A percentile compares a stretch with the other conserved stretches of the same genome.
phyloP scores from a whole-genome alignment of 805 yeast genomes.

The Candida wancherniae region DNA sequence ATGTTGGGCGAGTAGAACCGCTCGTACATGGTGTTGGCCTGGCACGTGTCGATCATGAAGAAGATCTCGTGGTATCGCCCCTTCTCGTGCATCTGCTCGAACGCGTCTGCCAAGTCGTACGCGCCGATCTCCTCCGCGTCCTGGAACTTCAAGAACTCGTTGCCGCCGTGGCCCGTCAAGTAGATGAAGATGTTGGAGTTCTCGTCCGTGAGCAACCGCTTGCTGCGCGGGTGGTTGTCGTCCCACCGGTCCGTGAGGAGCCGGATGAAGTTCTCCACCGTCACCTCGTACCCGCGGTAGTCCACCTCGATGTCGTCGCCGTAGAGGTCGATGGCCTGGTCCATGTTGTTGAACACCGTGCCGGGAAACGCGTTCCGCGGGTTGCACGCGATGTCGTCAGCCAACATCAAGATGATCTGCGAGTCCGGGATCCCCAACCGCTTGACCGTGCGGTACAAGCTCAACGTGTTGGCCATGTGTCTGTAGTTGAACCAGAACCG shows the following conservation, averaged over 20 bases:
- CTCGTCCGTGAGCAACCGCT: slow-evolving; percentile 87
- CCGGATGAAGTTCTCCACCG: slow-evolving; percentile 94
- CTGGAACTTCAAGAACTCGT: slow-evolving; percentile 93
- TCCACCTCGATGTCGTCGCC: slow-evolving; percentile 96
- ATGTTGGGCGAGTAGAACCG: slow-evolving; percentile 89
- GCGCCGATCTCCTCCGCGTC: slow-evolving; percentile 97
- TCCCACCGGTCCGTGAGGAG: slow-evolving; percentile 94
- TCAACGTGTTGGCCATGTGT: slow-evolving; percentile 93
- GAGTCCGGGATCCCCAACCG: slow-evolving; percentile 97
- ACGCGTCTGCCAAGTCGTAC: slow-evolving; percentile 94
- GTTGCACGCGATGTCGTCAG: slow-evolving; percentile 96
- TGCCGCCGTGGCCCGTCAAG: slow-evolving; percentile 98
- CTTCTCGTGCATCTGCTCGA: slow-evolving; percentile 95
- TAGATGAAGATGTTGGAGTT: slow-evolving; percentile 90
- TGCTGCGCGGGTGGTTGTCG: slow-evolving; percentile 87
- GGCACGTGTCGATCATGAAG: slow-evolving; percentile 98
- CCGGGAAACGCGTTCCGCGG: slow-evolving; percentile 96
- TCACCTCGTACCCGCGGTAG: slow-evolving; percentile 95
- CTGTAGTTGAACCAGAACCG: slow-evolving; percentile 98
- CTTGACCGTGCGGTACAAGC: slow-evolving; percentile 93
- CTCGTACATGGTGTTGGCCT: slow-evolving; percentile 97
- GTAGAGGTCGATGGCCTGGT: slow-evolving; percentile 85
- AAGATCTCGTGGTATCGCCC: slow-evolving; percentile 91
- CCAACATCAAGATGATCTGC: slow-evolving; percentile 90
- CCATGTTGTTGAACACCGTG: slow-evolving; percentile 89